phyloP scores from a whole-genome alignment of 2,329 filamentous ascomycete species.

The Dactylellina parvicollis region DNA sequence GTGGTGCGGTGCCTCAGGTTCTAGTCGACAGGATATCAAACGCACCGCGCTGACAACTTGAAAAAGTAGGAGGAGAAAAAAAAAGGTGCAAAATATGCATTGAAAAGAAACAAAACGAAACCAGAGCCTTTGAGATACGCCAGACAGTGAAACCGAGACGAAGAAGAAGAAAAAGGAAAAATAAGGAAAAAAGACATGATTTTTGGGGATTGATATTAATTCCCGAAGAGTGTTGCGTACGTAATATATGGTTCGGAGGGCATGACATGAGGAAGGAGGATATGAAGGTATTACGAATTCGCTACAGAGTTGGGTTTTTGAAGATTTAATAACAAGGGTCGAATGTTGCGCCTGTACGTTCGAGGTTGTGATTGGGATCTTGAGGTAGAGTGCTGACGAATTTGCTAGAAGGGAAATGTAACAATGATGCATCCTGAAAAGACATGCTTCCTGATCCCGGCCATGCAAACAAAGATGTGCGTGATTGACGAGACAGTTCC shows the following conservation, averaged over 20 bases:
- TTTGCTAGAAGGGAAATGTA: background rate
- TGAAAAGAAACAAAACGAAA: conserved; percentile 3
- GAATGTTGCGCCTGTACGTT: background rate
- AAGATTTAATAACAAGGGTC: background rate
- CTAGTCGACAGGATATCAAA: background rate
- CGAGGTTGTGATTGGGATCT: background rate
- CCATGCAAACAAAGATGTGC: background rate
- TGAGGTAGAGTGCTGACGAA: background rate
- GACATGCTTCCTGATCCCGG: background rate
- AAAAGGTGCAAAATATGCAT: background rate
- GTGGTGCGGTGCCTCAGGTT: background rate
- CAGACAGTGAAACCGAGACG: conserved; percentile 3
- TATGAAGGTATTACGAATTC: background rate
- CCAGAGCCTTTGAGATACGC: conserved; percentile 12
- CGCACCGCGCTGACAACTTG: background rate
- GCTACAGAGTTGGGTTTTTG: background rate
- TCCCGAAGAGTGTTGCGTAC: background rate
- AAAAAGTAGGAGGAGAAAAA: background rate
- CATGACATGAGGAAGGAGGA: background rate
- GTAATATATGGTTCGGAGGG: background rate
- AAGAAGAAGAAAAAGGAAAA: background rate
- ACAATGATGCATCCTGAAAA: background rate
- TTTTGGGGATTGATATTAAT: background rate
- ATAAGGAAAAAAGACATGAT: conserved; percentile 6
- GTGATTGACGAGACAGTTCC: background rate